A percentile compares a stretch with the other conserved stretches of the same genome.
phyloP scores from a whole-genome alignment of 208 protist genomes.

The Leishmania aethiopica region DNA sequence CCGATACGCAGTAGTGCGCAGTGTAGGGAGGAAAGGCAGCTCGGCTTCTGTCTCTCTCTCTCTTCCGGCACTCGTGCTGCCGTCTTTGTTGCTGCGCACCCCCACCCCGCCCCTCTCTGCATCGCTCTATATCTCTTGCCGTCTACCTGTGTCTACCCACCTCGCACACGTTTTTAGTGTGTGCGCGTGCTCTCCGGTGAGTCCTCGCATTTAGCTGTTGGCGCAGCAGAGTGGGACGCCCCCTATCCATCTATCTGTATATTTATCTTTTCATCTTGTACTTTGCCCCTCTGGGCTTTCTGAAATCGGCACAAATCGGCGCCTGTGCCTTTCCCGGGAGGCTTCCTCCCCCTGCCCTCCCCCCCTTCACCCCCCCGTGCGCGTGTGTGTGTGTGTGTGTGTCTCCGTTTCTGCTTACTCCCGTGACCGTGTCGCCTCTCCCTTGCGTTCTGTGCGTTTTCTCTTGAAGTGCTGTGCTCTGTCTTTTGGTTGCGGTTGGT shows the following conservation, averaged over 20 bases:
- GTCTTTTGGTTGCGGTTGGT: conserved; percentile 8
- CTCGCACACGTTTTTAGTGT: no score
- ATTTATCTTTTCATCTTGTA: no score
- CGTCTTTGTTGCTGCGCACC: background rate
- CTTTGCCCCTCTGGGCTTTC: no score
- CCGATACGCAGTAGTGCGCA: background rate
- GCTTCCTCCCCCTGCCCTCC: no score
- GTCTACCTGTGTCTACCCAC: no score
- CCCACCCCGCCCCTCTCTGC: no score
- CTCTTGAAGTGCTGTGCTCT: background rate
- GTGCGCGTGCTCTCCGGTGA: no score
- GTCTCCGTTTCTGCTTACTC: background rate
- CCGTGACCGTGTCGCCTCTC: background rate
- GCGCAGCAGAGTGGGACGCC: no score
- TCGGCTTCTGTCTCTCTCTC: background rate
- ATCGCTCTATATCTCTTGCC: background rate
- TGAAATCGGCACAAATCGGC: background rate
- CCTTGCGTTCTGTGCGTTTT: background rate
- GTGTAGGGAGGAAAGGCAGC: background rate
- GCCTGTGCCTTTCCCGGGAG: background rate
- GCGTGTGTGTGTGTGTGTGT: background rate
- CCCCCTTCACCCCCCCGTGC: no score
- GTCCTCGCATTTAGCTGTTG: no score
- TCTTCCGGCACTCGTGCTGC: background rate
- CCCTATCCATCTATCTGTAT: no score